Evolutionary conservation across 75 land plant genomes (phyloP), one percentile per base, ranked within the genome.

Genomic region (Azolla pinnata): DNA sequence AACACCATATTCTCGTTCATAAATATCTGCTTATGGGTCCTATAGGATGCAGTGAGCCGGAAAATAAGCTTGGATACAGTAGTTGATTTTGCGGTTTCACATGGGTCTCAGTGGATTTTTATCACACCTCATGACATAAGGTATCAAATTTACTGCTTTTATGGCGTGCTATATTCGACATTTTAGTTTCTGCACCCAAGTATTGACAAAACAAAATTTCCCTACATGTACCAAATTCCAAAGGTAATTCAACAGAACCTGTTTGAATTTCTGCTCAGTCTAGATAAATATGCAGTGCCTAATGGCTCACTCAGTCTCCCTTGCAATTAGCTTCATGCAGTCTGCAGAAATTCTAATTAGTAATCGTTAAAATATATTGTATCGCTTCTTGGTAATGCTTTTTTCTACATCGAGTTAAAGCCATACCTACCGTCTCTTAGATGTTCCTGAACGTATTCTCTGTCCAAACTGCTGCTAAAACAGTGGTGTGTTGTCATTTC

Each of bases 41-140:
- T 12, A 25, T 76, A 88, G 95, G 98, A 93, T 74, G 87, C 98
- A 17, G 78, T 93, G 31, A 89, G 99, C 67, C 73, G 99, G 35
- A 89, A 89, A 59, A 95, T 95, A 24, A 89, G 96, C 63, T 71
- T 89, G 45, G 96, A 88, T 17, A 76, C 89, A 29, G 71, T 93
- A 10, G 83, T 89, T 18, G 99, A 89, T 32, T 95, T 95, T 63
- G 90, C 99, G 7, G 57, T 89, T 29, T 63, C 66, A 18, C 83
- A 83, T 73, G 96, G 96, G 0, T 89, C 96, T 19, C 99, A 95
- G 30, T 95, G 96, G 96, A 83, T 95, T 56, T 86, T 95, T 67
- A 95, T 95, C 32, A 95, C 96, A 1, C 99, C 96, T 42, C 87
- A 93, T 64, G 99, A 95, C 55, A 89, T 89, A 67, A 85, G 93